Conservation (phyloP, 192 early-diverging fungal species). For the Umbelopsis ramanniana region DNA sequence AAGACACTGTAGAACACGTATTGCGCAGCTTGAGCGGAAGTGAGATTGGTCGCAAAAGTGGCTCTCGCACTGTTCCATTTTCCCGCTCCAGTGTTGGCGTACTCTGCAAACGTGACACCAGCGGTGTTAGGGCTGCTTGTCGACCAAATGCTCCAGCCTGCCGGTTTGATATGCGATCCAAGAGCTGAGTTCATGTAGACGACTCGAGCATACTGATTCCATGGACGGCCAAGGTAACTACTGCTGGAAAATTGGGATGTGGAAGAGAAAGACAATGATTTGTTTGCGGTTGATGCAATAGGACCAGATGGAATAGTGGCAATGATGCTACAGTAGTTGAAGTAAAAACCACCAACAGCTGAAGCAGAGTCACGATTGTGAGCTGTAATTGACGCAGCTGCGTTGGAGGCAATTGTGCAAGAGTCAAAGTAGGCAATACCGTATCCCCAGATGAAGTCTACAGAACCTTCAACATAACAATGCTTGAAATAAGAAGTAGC, state of each 20-base stretch:
- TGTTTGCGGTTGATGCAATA: not conserved
- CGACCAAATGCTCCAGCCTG: slow-evolving; percentile 17
- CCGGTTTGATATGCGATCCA: slow-evolving; percentile 10
- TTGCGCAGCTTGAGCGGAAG: not conserved
- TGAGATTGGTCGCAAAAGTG: slow-evolving; percentile 17
- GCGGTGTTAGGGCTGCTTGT: not conserved
- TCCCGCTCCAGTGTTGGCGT: slow-evolving; percentile 24
- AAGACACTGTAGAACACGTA: not conserved
- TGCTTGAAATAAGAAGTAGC: slow-evolving; percentile 29
- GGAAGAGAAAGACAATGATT: slow-evolving; percentile 1
- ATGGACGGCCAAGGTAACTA: slow-evolving; percentile 24
- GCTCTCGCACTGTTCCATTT: slow-evolving; percentile 1
- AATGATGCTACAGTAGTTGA: slow-evolving; percentile 18
- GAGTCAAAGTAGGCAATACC: slow-evolving; percentile 19
- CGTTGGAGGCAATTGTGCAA: slow-evolving; percentile 18
- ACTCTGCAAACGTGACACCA: slow-evolving; percentile 21
- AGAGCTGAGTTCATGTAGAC: slow-evolving; percentile 25
- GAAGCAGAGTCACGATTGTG: slow-evolving; percentile 18
- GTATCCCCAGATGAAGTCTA: slow-evolving; percentile 43
- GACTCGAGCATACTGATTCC: slow-evolving; percentile 26
- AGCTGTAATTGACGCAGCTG: slow-evolving; percentile 19
- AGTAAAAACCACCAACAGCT: slow-evolving; percentile 25
- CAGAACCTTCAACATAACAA: slow-evolving; percentile 41
- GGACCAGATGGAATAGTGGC: slow-evolving; percentile 28
- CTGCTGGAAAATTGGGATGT: not conserved